These are phyloP conservation scores for Sugiyamaella xylanicola DNA, from an alignment of 1,139 yeast species.

Conservation along the genomic window DNA sequence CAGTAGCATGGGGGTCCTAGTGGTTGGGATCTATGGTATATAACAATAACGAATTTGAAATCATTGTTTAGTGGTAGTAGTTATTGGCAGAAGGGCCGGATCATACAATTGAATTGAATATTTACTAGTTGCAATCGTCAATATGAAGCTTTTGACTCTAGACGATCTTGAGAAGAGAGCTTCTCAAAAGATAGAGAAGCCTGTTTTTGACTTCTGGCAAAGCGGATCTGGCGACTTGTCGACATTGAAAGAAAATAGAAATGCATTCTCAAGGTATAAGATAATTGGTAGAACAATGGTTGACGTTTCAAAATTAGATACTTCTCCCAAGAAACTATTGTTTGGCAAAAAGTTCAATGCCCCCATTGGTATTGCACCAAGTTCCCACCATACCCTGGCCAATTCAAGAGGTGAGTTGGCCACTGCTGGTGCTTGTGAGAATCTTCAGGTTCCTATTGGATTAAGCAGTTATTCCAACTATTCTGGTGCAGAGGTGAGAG, in stretches of 20 bases:
- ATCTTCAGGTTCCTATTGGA: slow-evolving; percentile 39
- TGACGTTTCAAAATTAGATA: slow-evolving; percentile 46
- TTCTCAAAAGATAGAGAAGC: slow-evolving; percentile 13
- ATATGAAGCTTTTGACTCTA: slow-evolving; percentile 15
- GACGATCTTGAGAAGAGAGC: slow-evolving; percentile 18
- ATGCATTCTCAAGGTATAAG: slow-evolving; percentile 36
- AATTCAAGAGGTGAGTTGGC: slow-evolving; percentile 61
- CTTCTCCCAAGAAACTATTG: slow-evolving; percentile 42
- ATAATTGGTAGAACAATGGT: slow-evolving; percentile 49
- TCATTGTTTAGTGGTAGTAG: too few relatives aligned
- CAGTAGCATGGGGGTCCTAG: slow-evolving; percentile 6
- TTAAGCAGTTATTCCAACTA: slow-evolving; percentile 38
- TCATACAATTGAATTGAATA: too few relatives aligned
- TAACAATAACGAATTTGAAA: background rate
- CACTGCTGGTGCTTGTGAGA: slow-evolving; percentile 39
- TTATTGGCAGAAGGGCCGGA: too few relatives aligned
- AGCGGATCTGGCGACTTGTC: slow-evolving; percentile 39
- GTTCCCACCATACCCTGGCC: slow-evolving; percentile 64
- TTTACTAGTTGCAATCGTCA: background rate
- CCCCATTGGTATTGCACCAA: slow-evolving; percentile 66
- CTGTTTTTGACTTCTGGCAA: slow-evolving; percentile 38
- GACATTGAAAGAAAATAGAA: slow-evolving; percentile 38
- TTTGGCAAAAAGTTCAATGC: slow-evolving; percentile 48
- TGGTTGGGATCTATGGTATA: background rate
- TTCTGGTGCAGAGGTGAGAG: slow-evolving; percentile 38